Evolutionary conservation across 2,329 filamentous ascomycete species (phyloP), one percentile per base, ranked within the genome.

Genomic region (Talaromyces pinophilus): DNA sequence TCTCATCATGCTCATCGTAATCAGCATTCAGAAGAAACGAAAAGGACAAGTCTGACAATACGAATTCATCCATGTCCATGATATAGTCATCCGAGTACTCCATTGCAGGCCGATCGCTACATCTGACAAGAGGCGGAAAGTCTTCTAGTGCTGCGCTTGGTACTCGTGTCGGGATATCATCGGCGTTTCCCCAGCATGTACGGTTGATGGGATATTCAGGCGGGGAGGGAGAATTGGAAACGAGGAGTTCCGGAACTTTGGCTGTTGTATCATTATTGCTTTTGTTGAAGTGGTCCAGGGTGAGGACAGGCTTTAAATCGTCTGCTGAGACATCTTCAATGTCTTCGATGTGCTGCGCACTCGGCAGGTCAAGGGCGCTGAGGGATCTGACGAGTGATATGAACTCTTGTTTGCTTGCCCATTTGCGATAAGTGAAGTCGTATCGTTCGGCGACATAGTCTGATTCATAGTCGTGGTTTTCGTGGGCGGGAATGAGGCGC

Each of bases 41-140:
- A 33, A 65, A 59, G 0, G 52, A 64, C 42, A 40, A 57, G 13
- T 64, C 40, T 22, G 62, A 50, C 22, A 38, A 44, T 4, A 57
- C 40, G 15, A 28, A 59, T 6, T 63, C 35, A 1, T 63, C 30
- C 17, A 63, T 42, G 15, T 61, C 65, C 17, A 46, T 30, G 3
- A 55, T 38, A n/a, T 63, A 48, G 25, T 60, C 52, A n/a, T 63
- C 54, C 2, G 44, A 28, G 25, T 25, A 59, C 5, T 61, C 60
- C 65, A 63, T 67, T n/a, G 65, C 65, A 42, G 61, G 54, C 13
- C 10, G 13, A 22, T 67, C 42, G 19, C 54, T 54, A 40, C 65
- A 67, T 30, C 65, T 63, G 22, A 60, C 33, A 22, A 67, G 46
- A 11, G 65, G 65, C 13, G 65, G 61, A 30, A 63, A 63, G 0